These are phyloP conservation scores for Lecanicillium sp. DNA, from an alignment of 2,329 filamentous ascomycete genomes.

Conservation along the genomic window DNA sequence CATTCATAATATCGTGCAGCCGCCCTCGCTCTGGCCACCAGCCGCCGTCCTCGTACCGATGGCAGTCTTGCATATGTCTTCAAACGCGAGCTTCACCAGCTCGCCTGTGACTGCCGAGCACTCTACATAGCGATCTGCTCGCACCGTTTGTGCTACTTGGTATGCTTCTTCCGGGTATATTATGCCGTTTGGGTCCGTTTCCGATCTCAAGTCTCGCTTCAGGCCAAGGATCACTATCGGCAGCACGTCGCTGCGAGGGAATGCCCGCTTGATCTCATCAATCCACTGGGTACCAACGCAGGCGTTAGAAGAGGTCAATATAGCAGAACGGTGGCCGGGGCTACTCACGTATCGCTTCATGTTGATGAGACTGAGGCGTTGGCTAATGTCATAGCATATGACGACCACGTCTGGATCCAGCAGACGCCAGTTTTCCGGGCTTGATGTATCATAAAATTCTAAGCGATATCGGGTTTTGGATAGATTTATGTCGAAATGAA, in stretches of 20 bases:
- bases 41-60: slow-evolving; percentile 35
- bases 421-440: slow-evolving; percentile 51
- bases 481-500: slow-evolving; percentile 45
- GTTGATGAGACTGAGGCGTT: slow-evolving; percentile 49
- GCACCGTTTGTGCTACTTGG: slow-evolving; percentile 46
- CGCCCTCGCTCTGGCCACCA: slow-evolving; percentile 48
- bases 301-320: not conserved
- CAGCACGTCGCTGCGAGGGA: slow-evolving; percentile 37
- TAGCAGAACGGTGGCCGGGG: not conserved
- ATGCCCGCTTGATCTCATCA: slow-evolving; percentile 42
- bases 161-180: slow-evolving; percentile 57
- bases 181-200: slow-evolving; percentile 50
- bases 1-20: slow-evolving; percentile 42
- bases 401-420: slow-evolving; percentile 50
- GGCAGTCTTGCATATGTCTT: slow-evolving; percentile 53
- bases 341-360: slow-evolving; percentile 46
- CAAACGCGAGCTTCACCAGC: slow-evolving; percentile 48
- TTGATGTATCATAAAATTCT: slow-evolving; percentile 53
- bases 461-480: slow-evolving; percentile 37
- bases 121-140: slow-evolving; percentile 56
- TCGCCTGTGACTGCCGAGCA: slow-evolving; percentile 55
- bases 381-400: slow-evolving; percentile 55
- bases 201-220: slow-evolving; percentile 52
- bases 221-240: slow-evolving; percentile 51
- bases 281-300: slow-evolving; percentile 47